These are phyloP conservation scores for Scleromitrula shiraiana DNA, from an alignment of 2,329 filamentous ascomycete genomes.

Conservation along the genomic window DNA sequence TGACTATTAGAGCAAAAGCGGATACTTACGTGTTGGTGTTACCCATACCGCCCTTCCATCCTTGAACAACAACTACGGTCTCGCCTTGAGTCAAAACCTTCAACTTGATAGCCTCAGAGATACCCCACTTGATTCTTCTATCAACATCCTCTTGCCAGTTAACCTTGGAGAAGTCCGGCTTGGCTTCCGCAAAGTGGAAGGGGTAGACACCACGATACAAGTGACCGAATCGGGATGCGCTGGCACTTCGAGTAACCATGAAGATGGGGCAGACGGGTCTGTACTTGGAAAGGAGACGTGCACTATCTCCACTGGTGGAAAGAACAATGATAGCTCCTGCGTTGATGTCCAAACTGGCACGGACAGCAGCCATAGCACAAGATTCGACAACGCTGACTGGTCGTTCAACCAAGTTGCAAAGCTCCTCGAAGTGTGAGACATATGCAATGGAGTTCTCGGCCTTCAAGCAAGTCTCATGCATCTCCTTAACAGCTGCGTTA, in stretches of 20 bases:
- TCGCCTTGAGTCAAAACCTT: constrained; percentile 65
- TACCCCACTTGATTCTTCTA: constrained; percentile 93
- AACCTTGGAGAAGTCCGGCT: constrained; percentile 87
- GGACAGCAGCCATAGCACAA: constrained; percentile 93
- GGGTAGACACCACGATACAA: constrained; percentile 97
- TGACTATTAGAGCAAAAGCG: no score
- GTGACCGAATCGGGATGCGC: constrained; percentile 82
- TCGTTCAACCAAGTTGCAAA: constrained; percentile 73
- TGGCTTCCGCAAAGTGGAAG: constrained; percentile 85
- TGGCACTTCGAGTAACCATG: constrained; percentile 88
- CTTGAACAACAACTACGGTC: constrained; percentile 75
- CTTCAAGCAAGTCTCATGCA: constrained; percentile 95
- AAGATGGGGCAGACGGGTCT: constrained; percentile 98
- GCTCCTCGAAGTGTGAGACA: constrained; percentile 92
- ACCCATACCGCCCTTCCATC: constrained; percentile 86
- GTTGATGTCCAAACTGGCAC: constrained; percentile 90
- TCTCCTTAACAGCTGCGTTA: constrained; percentile 85
- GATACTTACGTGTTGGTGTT: constrained; percentile 66
- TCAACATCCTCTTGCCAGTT: constrained; percentile 99
- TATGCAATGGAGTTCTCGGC: constrained; percentile 97
- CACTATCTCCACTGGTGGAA: constrained; percentile 91
- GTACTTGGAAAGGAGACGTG: constrained; percentile 95
- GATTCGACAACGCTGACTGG: constrained; percentile 87
- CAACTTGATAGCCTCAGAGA: constrained; percentile 77
- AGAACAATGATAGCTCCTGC: constrained; percentile 93